These are phyloP conservation scores for Pleurotus djamor DNA, from an alignment of 768 basidiomycete genomes.

Conservation along the genomic window DNA sequence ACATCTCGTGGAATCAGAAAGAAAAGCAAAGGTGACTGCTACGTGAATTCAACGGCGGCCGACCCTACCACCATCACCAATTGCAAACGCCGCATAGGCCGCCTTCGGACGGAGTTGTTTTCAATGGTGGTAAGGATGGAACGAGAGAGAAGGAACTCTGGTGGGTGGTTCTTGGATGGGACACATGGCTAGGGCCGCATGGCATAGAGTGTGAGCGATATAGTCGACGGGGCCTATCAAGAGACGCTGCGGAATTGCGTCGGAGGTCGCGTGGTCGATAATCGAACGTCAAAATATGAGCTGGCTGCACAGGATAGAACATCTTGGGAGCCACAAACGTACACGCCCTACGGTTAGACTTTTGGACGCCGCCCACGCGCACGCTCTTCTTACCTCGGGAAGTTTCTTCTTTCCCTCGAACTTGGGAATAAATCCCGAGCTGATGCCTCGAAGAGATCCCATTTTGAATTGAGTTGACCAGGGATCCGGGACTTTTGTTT, in stretches of 20 bases:
- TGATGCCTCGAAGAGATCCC: neutral
- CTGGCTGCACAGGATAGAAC: neutral
- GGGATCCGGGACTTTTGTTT: neutral
- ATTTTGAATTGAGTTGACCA: neutral
- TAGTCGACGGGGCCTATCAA: neutral
- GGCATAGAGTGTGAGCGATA: neutral
- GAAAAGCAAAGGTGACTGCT: neutral
- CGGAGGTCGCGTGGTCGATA: slow-evolving; percentile 1
- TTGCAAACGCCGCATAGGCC: slow-evolving; percentile 4
- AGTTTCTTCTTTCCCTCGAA: neutral
- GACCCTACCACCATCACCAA: neutral
- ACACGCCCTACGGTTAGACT: neutral
- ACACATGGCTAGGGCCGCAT: slow-evolving; percentile 4
- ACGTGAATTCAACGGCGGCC: neutral
- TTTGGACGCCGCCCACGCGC: neutral
- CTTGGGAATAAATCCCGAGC: neutral
- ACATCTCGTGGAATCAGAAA: slow-evolving; percentile 2
- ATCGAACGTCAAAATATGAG: neutral
- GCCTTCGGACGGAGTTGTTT: neutral
- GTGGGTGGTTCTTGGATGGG: neutral
- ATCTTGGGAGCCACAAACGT: too few species aligned
- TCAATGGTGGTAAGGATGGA: neutral
- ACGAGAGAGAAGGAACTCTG: neutral
- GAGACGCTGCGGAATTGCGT: neutral
- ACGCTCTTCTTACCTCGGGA: neutral